Conservation (phyloP, 768 basidiomycete genomes). For the Mrakia blollopis region DNA sequence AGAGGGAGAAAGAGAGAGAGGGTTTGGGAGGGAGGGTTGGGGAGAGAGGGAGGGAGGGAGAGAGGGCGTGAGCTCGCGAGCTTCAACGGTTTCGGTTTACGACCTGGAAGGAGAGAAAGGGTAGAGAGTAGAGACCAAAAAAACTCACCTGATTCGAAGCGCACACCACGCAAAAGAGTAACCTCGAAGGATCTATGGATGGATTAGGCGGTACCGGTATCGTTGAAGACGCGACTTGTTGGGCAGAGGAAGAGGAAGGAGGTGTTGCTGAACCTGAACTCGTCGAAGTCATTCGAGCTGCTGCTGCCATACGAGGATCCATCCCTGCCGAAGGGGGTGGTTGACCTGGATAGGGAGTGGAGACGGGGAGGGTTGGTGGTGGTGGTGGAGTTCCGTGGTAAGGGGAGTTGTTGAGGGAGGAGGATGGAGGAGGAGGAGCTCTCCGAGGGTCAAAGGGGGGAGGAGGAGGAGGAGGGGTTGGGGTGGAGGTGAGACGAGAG, state of each 20-base stretch:
- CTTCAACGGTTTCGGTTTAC: neutral
- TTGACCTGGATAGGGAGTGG: neutral
- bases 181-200: neutral
- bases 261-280: slow-evolving; percentile 12
- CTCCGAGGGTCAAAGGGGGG: slow-evolving; percentile 6
- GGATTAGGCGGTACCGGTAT: neutral
- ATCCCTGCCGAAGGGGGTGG: no score
- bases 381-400: neutral
- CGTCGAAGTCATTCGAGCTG: slow-evolving; percentile 2
- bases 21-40: neutral
- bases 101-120: neutral
- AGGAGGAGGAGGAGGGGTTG: neutral
- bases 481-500: neutral
- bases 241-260: neutral
- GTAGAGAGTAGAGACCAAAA: neutral
- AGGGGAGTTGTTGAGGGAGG: neutral
- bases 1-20: neutral
- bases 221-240: neutral
- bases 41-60: neutral
- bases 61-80: neutral
- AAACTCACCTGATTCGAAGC: slow-evolving; percentile 89
- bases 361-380: neutral
- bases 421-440: neutral
- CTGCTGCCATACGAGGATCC: slow-evolving; percentile 13
- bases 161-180: slow-evolving; percentile 86